These are phyloP conservation scores for Nakaseomyces uthaithaninus DNA, from an alignment of 1,139 yeast genomes.

Conservation along the genomic window DNA sequence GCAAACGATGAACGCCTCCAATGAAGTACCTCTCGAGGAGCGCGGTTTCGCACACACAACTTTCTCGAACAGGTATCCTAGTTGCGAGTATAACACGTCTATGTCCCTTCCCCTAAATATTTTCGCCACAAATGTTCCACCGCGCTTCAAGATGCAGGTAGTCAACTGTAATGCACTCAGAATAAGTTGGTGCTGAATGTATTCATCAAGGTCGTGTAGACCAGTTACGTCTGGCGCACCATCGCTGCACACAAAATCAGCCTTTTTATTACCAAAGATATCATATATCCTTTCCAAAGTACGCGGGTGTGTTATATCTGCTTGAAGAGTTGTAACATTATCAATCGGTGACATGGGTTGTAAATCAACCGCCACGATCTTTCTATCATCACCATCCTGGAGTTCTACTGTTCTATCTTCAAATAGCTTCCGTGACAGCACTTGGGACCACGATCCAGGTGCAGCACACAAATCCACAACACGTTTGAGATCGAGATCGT, in stretches of 20 bases:
- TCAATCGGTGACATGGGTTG: slow-evolving; percentile 96
- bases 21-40: slow-evolving; percentile 85
- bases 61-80: slow-evolving; percentile 71
- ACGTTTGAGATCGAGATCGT: slow-evolving; percentile 54
- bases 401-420: slow-evolving; percentile 29
- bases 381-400: slow-evolving; percentile 33
- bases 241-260: slow-evolving; percentile 92
- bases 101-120: slow-evolving; percentile 94
- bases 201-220: slow-evolving; percentile 89
- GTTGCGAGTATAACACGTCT: slow-evolving; percentile 80
- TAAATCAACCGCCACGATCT: slow-evolving; percentile 86
- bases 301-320: slow-evolving; percentile 93
- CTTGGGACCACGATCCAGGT: slow-evolving; percentile 99
- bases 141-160: slow-evolving; percentile 76
- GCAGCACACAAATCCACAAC: slow-evolving; percentile 98
- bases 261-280: slow-evolving; percentile 82
- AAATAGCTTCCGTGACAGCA: slow-evolving; percentile 63
- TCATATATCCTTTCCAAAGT: slow-evolving; percentile 69
- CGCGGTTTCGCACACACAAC: slow-evolving; percentile 95
- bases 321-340: slow-evolving; percentile 82
- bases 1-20: slow-evolving; percentile 92
- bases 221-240: slow-evolving; percentile 99
- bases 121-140: slow-evolving; percentile 92
- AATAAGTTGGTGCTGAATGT: slow-evolving; percentile 89
- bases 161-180: slow-evolving; percentile 86